Evolutionary conservation across 2,329 filamentous ascomycete genomes (phyloP), one percentile per base, ranked within the genome.

Genomic region (Xylaria sp.): DNA sequence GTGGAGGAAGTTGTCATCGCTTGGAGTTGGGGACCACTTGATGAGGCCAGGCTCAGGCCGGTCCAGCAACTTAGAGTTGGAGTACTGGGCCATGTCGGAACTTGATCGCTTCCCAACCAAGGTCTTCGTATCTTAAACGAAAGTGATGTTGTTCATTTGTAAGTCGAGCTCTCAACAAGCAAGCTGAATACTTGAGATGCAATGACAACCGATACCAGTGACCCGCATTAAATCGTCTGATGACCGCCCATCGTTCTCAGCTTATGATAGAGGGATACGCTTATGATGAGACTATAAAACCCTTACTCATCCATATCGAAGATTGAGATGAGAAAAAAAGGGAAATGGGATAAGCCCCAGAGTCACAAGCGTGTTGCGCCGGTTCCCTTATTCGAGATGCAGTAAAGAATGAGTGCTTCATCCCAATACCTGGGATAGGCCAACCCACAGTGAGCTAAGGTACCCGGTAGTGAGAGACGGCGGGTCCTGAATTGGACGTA

Each of bases 11-110:
- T 85, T 88, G 76, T 91, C 86, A 69, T 85, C 81, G 13, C 81
- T 80, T 20, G 86, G 82, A 70, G 88, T 89, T 59, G 89, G 87
- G 25, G 88, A 91, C 89, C 89, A 91, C 76, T 89, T 89, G 76
- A 91, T 86, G 66, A 91, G 84, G 31, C 89, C 89, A 12, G 87
- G 86, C 73, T 89, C 88, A 1, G 87, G 86, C 56, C 88, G 85
- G 73, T 89, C 87, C 86, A 89, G 51, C 48, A 72, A 87, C 64
- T 73, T 79, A 54, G 74, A 66, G 58, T 66, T 71, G 48, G 70
- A 62, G 57, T 74, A 75, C 58, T 77, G 74, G 15, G 74, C 68
- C 73, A 76, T 77, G 52, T 61, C 57, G 20, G 28, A 12, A n/a
- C 48, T 2, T 10, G 18, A 15, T 28, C 39, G 46, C 41, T 23